A percentile compares a stretch with the other conserved stretches of the same genome.
phyloP scores from a whole-genome alignment of 202 grass and related monocot genomes.

The Saccharum hybrid region DNA sequence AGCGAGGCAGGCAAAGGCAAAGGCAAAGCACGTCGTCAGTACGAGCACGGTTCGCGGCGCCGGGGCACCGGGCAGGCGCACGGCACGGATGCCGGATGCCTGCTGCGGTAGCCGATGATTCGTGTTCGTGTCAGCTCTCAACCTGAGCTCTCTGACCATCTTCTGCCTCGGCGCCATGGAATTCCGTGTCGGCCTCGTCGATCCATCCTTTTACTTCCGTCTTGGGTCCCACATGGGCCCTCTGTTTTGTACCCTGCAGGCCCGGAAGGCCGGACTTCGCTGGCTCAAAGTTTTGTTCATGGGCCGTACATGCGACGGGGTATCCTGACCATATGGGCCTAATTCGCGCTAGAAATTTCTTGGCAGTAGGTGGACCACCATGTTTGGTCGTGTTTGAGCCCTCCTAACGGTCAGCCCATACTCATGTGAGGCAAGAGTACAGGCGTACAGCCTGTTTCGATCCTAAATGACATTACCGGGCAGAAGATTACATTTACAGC shows the following conservation, averaged over 20 bases:
- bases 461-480: too few species aligned
- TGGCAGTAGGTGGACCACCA: too few species aligned
- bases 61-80: neutral
- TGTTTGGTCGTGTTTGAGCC: too few species aligned
- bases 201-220: neutral
- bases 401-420: too few species aligned
- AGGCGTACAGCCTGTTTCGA: too few species aligned
- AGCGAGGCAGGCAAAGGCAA: neutral
- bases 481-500: too few species aligned
- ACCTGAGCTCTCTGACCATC: neutral
- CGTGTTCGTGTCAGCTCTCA: neutral
- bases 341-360: too few species aligned
- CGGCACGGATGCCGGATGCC: neutral
- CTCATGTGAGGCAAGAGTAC: too few species aligned
- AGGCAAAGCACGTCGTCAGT: neutral
- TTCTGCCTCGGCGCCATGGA: neutral
- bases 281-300: neutral
- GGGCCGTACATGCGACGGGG: neutral
- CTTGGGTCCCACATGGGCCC: neutral
- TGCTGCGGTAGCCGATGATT: slow-evolving; percentile 21
- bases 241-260: neutral
- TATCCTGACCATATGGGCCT: neutral
- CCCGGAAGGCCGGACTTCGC: too few species aligned
- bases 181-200: neutral
- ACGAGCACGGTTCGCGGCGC: neutral